Conservation (phyloP, 169 alveolate genomes). For the Plasmodium chabaudi region DNA sequence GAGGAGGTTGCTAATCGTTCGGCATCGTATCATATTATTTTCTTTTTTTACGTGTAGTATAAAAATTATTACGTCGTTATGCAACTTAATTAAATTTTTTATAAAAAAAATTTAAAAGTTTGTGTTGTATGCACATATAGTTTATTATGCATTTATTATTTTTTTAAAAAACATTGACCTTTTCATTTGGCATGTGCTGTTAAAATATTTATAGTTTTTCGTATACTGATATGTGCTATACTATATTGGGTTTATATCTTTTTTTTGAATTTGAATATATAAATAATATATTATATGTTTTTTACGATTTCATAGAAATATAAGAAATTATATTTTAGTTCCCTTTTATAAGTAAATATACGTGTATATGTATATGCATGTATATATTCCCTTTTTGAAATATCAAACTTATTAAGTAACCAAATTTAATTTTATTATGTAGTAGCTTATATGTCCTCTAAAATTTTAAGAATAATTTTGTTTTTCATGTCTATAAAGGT, state of each 20-base stretch:
- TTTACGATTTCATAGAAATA: not conserved
- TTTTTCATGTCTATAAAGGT: not conserved
- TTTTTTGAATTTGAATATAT: not conserved
- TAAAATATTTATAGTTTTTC: constrained; percentile 44
- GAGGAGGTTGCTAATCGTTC: constrained; percentile 79
- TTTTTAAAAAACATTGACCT: constrained; percentile 24
- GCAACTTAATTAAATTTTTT: constrained; percentile 61
- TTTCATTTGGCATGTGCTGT: constrained; percentile 47
- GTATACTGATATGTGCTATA: constrained; percentile 14
- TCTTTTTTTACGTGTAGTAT: constrained; percentile 50
- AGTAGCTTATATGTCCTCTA: not conserved
- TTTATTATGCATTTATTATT: constrained; percentile 16
- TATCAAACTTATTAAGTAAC: too few relatives aligned
- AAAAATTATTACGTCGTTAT: constrained; percentile 16
- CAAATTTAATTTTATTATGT: not conserved
- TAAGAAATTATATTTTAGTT: not conserved
- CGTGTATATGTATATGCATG: not conserved
- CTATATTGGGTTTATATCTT: constrained; percentile 7
- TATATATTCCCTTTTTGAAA: constrained; percentile 2
- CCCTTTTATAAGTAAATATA: constrained; percentile 1
- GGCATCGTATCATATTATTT: not conserved
- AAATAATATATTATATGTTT: not conserved
- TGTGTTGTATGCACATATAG: constrained; percentile 73
- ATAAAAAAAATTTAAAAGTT: constrained; percentile 41
- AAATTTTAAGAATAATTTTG: not conserved